These are phyloP conservation scores for Vigna trinervia DNA, from an alignment of 306 rosid species.

Conservation along the genomic window DNA sequence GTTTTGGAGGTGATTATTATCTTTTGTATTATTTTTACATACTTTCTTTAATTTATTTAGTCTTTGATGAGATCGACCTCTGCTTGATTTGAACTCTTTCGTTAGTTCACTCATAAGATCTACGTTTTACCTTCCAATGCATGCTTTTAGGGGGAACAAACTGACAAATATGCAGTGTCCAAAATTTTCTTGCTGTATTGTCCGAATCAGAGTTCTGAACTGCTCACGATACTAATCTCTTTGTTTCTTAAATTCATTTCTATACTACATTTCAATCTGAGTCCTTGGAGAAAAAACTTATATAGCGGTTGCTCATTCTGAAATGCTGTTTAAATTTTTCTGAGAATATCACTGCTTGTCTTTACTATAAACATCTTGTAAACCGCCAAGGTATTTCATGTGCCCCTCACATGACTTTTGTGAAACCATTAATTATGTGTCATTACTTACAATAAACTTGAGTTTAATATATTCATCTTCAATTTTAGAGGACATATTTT, in stretches of 20 bases:
- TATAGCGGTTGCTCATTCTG: background rate
- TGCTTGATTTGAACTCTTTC: background rate
- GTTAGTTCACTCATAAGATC: background rate
- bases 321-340: background rate
- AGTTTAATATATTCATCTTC: background rate
- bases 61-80: background rate
- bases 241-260: constrained; percentile 15
- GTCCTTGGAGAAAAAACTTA: background rate
- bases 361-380: background rate
- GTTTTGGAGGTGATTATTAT: background rate
- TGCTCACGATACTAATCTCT: background rate
- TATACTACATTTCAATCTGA: background rate
- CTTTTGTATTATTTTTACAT: background rate
- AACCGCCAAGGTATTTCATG: constrained; percentile 22
- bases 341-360: constrained; percentile 12
- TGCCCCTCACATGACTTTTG: constrained; percentile 9
- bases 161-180: background rate
- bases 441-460: constrained; percentile 1
- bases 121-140: background rate
- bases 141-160: background rate
- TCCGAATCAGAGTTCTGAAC: constrained; percentile 9
- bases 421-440: constrained; percentile 15
- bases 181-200: background rate
- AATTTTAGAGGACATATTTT: constrained; percentile 16
- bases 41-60: background rate